These are phyloP conservation scores for Aspergillus coremiiformis DNA, from an alignment of 495 filamentous ascomycete species.

Conservation along the genomic window DNA sequence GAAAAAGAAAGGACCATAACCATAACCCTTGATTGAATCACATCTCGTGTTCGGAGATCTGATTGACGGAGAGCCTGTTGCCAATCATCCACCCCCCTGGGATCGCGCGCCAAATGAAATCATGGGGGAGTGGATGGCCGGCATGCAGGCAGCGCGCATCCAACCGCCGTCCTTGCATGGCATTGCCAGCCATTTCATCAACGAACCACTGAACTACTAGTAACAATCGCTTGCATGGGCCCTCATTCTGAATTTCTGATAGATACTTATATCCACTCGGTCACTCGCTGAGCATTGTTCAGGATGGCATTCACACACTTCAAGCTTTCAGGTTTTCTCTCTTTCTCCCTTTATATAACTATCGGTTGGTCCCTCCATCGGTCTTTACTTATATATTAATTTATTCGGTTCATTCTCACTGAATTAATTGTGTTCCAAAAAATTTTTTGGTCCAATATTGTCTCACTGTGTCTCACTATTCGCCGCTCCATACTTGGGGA, in stretches of 20 bases:
- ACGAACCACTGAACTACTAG: not conserved
- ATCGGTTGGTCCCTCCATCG: constrained; percentile 3
- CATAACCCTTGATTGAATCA: not conserved
- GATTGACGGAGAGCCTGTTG: constrained; percentile 11
- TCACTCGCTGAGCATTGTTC: not conserved
- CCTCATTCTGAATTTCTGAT: not conserved
- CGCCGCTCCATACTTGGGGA: constrained; percentile 18
- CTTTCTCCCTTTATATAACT: constrained; percentile 4
- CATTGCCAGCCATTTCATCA: not conserved
- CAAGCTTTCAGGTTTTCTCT: constrained; percentile 4
- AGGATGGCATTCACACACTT: not conserved
- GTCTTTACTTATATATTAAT: constrained; percentile 2
- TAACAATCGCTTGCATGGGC: not conserved
- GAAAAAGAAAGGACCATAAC: not conserved
- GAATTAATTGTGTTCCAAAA: no score
- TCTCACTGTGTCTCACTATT: constrained; percentile 22
- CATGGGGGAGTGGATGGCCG: constrained; percentile 1
- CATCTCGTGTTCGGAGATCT: constrained; percentile 3
- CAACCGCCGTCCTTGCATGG: constrained; percentile 15
- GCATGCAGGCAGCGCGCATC: constrained; percentile 17
- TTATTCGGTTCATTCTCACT: not conserved
- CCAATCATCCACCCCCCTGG: constrained; percentile 12
- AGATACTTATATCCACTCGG: not conserved
- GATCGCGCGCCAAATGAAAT: constrained; percentile 10
- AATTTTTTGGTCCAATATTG: constrained; percentile 17